Evolutionary conservation across 768 basidiomycete species (phyloP).

Genomic region (Scleroderma bovista): DNA sequence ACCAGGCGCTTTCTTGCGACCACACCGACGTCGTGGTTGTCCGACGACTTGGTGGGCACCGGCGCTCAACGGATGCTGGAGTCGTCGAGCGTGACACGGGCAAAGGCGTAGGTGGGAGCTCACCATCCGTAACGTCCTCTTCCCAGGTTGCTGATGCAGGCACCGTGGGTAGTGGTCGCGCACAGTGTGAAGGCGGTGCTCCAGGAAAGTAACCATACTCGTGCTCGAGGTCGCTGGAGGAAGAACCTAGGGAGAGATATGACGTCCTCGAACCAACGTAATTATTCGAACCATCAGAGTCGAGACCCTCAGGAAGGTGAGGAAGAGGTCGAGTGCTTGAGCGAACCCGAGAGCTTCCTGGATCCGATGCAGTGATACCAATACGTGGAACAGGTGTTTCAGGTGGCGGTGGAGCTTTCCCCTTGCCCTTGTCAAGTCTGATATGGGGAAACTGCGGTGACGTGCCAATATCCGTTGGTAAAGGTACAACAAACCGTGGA

Average conservation of each 20-base stretch:
- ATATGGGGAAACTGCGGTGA: neutral
- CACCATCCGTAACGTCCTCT: neutral
- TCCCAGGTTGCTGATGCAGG: neutral
- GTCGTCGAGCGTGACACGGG: neutral
- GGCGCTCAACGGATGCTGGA: neutral
- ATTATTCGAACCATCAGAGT: neutral
- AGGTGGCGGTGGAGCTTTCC: slow-evolving; percentile 2
- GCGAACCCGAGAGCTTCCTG: neutral
- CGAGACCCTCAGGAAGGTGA: slow-evolving; percentile 1
- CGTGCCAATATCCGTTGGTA: neutral
- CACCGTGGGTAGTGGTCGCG: slow-evolving; percentile 5
- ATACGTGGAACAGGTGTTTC: slow-evolving; percentile 2
- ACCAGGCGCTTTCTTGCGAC: slow-evolving; percentile 38
- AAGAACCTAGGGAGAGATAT: neutral
- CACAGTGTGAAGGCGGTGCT: neutral
- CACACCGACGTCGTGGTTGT: slow-evolving; percentile 16
- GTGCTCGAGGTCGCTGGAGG: neutral
- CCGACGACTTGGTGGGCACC: slow-evolving; percentile 5
- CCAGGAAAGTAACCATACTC: slow-evolving; percentile 5
- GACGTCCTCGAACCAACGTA: neutral
- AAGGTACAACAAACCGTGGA: neutral
- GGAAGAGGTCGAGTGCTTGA: slow-evolving; percentile 6
- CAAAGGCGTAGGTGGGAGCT: neutral
- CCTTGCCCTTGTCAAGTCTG: slow-evolving; percentile 9
- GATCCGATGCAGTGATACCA: neutral